Percentiles rank a stretch among this genome's conserved stretches.
Evolutionary conservation across 2,329 filamentous ascomycete species (phyloP).

Genomic region (Phyllosticta paracitricarpa): DNA sequence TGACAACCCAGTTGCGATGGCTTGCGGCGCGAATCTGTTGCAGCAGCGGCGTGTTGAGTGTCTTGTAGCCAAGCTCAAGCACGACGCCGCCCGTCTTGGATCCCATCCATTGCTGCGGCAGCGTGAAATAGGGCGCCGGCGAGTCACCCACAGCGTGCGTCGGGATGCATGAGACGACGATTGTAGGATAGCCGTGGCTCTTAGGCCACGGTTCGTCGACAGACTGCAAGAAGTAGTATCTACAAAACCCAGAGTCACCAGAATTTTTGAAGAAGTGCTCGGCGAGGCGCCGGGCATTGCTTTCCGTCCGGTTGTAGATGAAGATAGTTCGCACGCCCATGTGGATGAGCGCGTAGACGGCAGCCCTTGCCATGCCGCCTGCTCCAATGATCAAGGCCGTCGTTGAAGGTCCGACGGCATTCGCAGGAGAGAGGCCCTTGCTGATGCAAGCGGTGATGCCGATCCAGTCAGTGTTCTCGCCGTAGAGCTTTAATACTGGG

Average conservation of each 20-base stretch:
- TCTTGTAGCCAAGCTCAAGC: slow-evolving; percentile 63
- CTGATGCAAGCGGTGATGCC: slow-evolving; percentile 65
- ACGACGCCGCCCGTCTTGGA: slow-evolving; percentile 68
- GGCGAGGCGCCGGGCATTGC: slow-evolving; percentile 58
- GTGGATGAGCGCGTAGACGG: slow-evolving; percentile 68
- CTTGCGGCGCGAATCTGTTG: slow-evolving; percentile 54
- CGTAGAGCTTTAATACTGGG: slow-evolving; percentile 59
- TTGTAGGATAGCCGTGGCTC: slow-evolving; percentile 53
- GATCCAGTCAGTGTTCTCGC: slow-evolving; percentile 76
- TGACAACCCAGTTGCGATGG: slow-evolving; percentile 58
- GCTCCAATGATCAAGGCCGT: slow-evolving; percentile 47
- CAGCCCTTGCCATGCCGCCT: slow-evolving; percentile 69
- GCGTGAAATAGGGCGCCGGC: slow-evolving; percentile 58
- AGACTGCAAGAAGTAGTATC: slow-evolving; percentile 49
- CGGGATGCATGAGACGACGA: slow-evolving; percentile 68
- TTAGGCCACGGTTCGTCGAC: slow-evolving; percentile 56
- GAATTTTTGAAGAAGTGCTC: slow-evolving; percentile 52
- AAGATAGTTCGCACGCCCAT: slow-evolving; percentile 67
- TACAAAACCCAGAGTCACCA: slow-evolving; percentile 26
- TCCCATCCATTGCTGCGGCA: slow-evolving; percentile 59
- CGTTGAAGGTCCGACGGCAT: slow-evolving; percentile 43
- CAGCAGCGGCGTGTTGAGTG: slow-evolving; percentile 60
- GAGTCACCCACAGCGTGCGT: slow-evolving; percentile 55
- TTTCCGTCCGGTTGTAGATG: slow-evolving; percentile 59
- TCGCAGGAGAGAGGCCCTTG: slow-evolving; percentile 61